Evolutionary conservation across 345 rosid species (phyloP).

Genomic region (Boechera retrofracta): DNA sequence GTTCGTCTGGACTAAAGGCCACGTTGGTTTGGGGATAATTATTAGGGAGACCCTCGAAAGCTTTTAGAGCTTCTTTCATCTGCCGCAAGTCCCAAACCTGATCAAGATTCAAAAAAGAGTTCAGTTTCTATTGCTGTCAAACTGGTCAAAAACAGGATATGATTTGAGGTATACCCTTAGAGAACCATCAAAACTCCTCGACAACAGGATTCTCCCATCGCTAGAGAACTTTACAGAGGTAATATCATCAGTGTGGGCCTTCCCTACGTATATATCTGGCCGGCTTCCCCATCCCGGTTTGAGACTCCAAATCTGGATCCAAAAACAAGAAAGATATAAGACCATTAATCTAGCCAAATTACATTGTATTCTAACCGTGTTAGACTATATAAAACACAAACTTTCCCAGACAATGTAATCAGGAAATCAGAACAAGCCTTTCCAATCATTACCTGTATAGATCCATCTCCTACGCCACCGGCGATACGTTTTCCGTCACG

Average conservation of each 20-base stretch:
- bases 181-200: constrained; percentile 91
- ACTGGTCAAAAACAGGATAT: constrained; percentile 14
- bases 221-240: constrained; percentile 89
- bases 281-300: constrained; percentile 99
- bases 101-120: constrained; percentile 30
- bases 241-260: constrained; percentile 91
- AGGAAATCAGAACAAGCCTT: constrained; percentile 9
- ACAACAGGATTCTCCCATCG: constrained; percentile 73
- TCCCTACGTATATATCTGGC: constrained; percentile 80
- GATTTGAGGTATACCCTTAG: constrained; percentile 65
- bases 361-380: background rate
- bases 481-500: constrained; percentile 89
- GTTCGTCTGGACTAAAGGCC: constrained; percentile 91
- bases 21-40: constrained; percentile 92
- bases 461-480: constrained; percentile 94
- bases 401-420: constrained; percentile 7
- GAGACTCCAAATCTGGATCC: constrained; percentile 80
- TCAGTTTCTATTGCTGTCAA: constrained; percentile 26
- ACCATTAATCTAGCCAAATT: background rate
- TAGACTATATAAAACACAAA: constrained; percentile 24
- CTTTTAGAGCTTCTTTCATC: constrained; percentile 73
- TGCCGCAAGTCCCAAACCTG: constrained; percentile 97
- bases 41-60: constrained; percentile 89
- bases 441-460: constrained; percentile 72
- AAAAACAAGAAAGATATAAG: constrained; percentile 12